Percentiles rank a stretch among this genome's conserved stretches.
These are phyloP conservation scores for Malus domestica DNA, from an alignment of 306 rosid genomes.

Conservation along the genomic window ASM211411v1 NC_041803.1:15949001-15949500, in stretches of 20 bases:
- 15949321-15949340: slow-evolving; percentile 18
- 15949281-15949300: slow-evolving; percentile 22
- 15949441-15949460: not conserved
- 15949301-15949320: slow-evolving; percentile 27
- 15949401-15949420: not conserved
- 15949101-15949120: too few relatives aligned
- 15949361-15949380: slow-evolving; percentile 25
- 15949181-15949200: not conserved
- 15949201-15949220: not conserved
- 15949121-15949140: too few relatives aligned
- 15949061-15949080: not conserved
- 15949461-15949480: not conserved
- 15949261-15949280: slow-evolving; percentile 31
- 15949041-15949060: slow-evolving; percentile 20
- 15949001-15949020: slow-evolving; percentile 24
- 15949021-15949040: slow-evolving; percentile 43
- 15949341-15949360: slow-evolving; percentile 17
- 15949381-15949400: slow-evolving; percentile 19
- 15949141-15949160: not conserved
- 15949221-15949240: slow-evolving; percentile 27
- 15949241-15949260: slow-evolving; percentile 12
- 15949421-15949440: not conserved
- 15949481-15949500: not conserved
- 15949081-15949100: too few relatives aligned
- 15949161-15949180: not conserved